Conservation (phyloP, 1,139 yeast genomes). For the Yamadazyma blattariae region DNA sequence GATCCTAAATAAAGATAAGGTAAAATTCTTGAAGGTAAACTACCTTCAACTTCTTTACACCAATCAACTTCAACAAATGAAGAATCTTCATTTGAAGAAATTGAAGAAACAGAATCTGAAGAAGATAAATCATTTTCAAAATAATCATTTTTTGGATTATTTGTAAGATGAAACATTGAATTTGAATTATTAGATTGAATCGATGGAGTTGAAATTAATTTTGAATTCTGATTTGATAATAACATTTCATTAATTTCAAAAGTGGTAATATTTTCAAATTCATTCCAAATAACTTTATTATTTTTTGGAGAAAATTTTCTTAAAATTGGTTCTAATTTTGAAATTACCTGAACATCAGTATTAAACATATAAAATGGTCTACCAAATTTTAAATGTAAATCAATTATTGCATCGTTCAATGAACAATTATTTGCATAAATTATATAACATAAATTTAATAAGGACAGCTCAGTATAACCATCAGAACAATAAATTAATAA, state of each 20-base stretch:
- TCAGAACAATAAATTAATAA: conserved; percentile 75
- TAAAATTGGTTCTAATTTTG: conserved; percentile 61
- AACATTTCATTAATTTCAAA: conserved; percentile 35
- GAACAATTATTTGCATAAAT: conserved; percentile 63
- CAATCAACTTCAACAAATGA: conserved; percentile 20
- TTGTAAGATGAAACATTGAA: neutral
- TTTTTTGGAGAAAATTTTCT: conserved; percentile 50
- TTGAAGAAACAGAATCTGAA: conserved; percentile 1
- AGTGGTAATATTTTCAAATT: conserved; percentile 27
- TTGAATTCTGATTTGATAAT: conserved; percentile 11
- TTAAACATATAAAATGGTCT: conserved; percentile 84
- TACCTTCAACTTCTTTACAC: conserved; percentile 53
- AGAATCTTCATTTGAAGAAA: conserved; percentile 5
- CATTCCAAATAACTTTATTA: conserved; percentile 13
- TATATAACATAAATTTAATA: conserved; percentile 65
- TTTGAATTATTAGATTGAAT: conserved; percentile 13
- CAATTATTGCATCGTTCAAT: conserved; percentile 51
- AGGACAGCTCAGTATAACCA: conserved; percentile 89
- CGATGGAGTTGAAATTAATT: conserved; percentile 8
- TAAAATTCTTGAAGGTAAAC: conserved; percentile 70
- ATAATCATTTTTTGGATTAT: neutral
- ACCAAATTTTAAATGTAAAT: conserved; percentile 58
- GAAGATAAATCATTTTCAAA: conserved; percentile 6
- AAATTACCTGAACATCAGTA: conserved; percentile 65
- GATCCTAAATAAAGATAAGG: conserved; percentile 89